These are phyloP conservation scores for Vicia sativa DNA, from an alignment of 306 rosid species.

Conservation along the genomic window DNA sequence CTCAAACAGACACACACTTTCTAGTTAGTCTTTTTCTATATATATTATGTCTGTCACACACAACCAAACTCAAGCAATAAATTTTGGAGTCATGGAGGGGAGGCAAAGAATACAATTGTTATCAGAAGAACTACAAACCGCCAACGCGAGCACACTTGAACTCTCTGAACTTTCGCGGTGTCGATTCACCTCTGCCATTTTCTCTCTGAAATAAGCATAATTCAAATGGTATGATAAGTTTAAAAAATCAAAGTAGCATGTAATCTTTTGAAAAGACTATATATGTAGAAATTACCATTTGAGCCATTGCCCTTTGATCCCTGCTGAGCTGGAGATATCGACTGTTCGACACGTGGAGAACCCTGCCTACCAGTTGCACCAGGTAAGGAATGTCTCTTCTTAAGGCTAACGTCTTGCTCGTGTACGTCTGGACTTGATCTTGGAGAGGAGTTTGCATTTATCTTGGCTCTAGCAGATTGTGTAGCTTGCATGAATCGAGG, in stretches of 20 bases:
- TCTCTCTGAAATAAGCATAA: constrained; percentile 65
- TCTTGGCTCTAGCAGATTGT: constrained; percentile 93
- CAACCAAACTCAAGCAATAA: constrained; percentile 31
- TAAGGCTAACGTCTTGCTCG: constrained; percentile 61
- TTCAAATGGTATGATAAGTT: constrained; percentile 18
- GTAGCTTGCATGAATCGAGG: constrained; percentile 98
- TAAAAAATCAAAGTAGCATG: background rate
- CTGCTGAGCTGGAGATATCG: constrained; percentile 70
- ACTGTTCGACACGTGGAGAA: constrained; percentile 77
- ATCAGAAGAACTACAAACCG: constrained; percentile 38
- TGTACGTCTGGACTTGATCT: constrained; percentile 92
- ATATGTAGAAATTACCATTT: constrained; percentile 35
- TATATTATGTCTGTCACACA: constrained; percentile 39
- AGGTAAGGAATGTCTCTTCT: constrained; percentile 93
- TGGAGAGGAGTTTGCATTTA: constrained; percentile 69
- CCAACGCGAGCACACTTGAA: constrained; percentile 23
- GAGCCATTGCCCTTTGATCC: constrained; percentile 57
- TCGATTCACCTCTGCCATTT: constrained; percentile 75
- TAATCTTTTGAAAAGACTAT: background rate
- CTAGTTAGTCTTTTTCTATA: constrained; percentile 21
- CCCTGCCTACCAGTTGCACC: constrained; percentile 80
- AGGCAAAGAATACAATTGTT: constrained; percentile 40
- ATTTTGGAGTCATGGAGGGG: constrained; percentile 10
- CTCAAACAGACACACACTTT: constrained; percentile 41
- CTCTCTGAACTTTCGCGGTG: background rate